Percentiles rank a stretch among this genome's conserved stretches.
Conservation (phyloP, 1,284 basidiomycete genomes). For the Takashimella koratensis region DNA sequence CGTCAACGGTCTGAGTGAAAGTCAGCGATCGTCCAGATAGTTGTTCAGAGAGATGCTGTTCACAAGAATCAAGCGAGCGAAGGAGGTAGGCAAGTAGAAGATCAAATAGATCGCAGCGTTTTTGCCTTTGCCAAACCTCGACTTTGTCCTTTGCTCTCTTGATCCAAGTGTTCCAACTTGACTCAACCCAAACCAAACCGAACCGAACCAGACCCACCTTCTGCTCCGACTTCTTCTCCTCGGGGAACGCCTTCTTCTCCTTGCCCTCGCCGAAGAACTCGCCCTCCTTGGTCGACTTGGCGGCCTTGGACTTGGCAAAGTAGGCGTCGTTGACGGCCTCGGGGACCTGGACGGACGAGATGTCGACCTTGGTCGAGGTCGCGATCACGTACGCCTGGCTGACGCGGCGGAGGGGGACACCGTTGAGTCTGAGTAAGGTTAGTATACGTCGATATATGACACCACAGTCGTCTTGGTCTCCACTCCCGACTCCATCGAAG, state of each 20-base stretch:
- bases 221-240: slow-evolving; percentile 87
- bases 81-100: too few species aligned
- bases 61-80: background rate
- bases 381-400: slow-evolving; percentile 99
- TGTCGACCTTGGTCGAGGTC: slow-evolving; percentile 91
- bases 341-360: slow-evolving; percentile 67
- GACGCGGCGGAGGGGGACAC: slow-evolving; percentile 95
- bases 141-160: too few species aligned
- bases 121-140: too few species aligned
- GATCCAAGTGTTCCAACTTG: too few species aligned
- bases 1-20: slow-evolving; percentile 66
- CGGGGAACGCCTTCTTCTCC: slow-evolving; percentile 89
- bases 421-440: slow-evolving; percentile 63
- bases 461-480: background rate
- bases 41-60: background rate
- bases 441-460: slow-evolving; percentile 2
- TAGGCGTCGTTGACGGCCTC: slow-evolving; percentile 92
- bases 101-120: too few species aligned
- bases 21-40: too few species aligned
- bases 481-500: background rate
- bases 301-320: slow-evolving; percentile 78
- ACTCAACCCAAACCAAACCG: too few species aligned
- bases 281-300: slow-evolving; percentile 78
- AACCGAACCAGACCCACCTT: slow-evolving; percentile 62
- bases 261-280: slow-evolving; percentile 95